Evolutionary conservation across 1,284 basidiomycete genomes (phyloP), one percentile per base, ranked within the genome.

Genomic region (Ganoderma lucidum): DNA sequence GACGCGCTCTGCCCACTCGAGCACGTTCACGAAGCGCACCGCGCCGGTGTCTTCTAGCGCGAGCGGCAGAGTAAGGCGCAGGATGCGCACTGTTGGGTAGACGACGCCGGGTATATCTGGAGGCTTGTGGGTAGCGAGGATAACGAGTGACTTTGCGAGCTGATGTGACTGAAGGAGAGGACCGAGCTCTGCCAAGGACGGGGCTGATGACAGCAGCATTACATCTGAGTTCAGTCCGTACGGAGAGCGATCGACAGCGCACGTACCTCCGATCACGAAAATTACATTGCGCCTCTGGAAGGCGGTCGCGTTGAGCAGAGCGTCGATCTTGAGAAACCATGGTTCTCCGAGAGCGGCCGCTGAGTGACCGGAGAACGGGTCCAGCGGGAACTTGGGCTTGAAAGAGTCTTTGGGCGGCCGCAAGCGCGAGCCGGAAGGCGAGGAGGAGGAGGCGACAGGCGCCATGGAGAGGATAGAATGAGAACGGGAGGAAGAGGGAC

Each of bases 1-100:
- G 14, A 88, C 82, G 37, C 83, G 83, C 68, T 87, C 85, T 0
- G 87, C 88, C 75, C 86, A 85, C 60, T 88, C 86, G 28, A 88
- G 79, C 2, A 87, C 76, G 64, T 79, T 78, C n/a, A 86, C 84
- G 68, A 90, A 83, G 10, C 84, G 83, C 8, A 87, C 77, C 0
- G 87, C 86, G 48, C 85, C 85, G 1, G 81, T 76, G 59, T 84
- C 82, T 64, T 86, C 84, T 15, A 84, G 78, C 12, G 79, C 81
- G 15, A 87, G 79, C 0, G 86, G 84, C 0, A 78, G 67, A 2
- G 79, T 71, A 14, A 89, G 82, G 28, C 80, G 84, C 5, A 89
- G 81, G 65, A 87, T 78, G 70, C 85, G 83, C 30, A 87, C 77
- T 0, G 82, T 77, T 0, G 85, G 82, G 8, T 79, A 77, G 5